These are phyloP conservation scores for Moesziomyces parantarcticus DNA, from an alignment of 1,284 basidiomycete species.

Conservation along the genomic window DNA sequence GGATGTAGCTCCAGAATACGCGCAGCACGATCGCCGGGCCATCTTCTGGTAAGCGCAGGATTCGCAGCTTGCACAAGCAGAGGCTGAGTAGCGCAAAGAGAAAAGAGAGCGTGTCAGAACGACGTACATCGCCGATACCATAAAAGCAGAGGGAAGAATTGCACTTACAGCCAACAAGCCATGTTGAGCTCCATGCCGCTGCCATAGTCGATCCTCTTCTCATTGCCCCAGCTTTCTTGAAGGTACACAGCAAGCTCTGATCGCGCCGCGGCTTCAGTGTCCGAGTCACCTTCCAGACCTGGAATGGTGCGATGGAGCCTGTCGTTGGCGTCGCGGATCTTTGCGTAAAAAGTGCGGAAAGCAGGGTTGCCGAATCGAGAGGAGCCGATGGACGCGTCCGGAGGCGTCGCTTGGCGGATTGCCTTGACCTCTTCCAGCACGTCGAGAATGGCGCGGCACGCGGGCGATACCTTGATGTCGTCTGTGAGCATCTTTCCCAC, in stretches of 20 bases:
- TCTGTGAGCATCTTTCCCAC: constrained; percentile 79
- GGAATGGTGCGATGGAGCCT: constrained; percentile 35
- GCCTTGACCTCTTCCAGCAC: constrained; percentile 45
- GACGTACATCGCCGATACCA: too few species aligned
- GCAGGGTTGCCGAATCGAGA: constrained; percentile 98
- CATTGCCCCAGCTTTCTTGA: constrained; percentile 88
- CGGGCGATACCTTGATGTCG: constrained; percentile 58
- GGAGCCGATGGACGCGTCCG: constrained; percentile 83
- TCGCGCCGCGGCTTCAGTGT: constrained; percentile 29
- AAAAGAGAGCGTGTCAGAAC: background rate
- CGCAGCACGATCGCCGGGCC: constrained; percentile 81
- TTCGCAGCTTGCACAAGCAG: constrained; percentile 80
- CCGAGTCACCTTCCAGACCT: constrained; percentile 66
- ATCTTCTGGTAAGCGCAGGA: constrained; percentile 75
- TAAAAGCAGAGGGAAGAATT: too few species aligned
- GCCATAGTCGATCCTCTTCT: constrained; percentile 93
- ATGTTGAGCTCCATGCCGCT: constrained; percentile 99
- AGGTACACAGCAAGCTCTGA: constrained; percentile 77
- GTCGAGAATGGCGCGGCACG: constrained; percentile 57
- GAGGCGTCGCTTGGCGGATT: constrained; percentile 77
- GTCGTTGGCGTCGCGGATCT: constrained; percentile 75
- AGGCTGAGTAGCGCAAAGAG: constrained; percentile 66
- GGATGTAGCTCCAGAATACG: constrained; percentile 80
- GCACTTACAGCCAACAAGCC: constrained; percentile 89
- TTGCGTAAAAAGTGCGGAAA: constrained; percentile 90